Percentiles rank a stretch among this genome's conserved stretches.
Conservation (phyloP, 176 grass and related monocot genomes). For the Hyparrhenia diplandra region DNA sequence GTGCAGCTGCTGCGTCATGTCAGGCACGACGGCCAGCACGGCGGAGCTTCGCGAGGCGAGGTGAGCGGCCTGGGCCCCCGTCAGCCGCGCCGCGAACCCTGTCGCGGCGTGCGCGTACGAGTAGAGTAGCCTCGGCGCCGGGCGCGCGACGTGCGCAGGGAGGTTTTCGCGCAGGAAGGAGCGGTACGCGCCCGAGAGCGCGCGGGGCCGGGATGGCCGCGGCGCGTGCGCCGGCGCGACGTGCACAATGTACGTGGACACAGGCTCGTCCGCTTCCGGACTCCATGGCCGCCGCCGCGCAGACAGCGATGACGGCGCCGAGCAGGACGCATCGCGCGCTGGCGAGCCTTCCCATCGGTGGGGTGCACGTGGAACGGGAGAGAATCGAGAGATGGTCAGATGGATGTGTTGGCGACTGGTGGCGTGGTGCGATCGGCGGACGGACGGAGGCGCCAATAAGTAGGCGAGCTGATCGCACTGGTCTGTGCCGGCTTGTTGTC, state of each 20-base stretch:
- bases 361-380: background rate
- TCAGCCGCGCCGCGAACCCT: conserved; percentile 25
- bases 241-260: conserved; percentile 3
- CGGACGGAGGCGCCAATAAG: background rate
- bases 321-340: background rate
- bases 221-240: background rate
- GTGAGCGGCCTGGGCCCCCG: background rate
- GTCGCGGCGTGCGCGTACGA: conserved; percentile 22
- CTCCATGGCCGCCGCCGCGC: too few species aligned
- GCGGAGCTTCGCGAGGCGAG: background rate
- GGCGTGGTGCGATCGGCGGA: too few species aligned
- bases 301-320: background rate
- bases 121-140: conserved; percentile 6
- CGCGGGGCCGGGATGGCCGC: background rate
- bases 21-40: background rate
- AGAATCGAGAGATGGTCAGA: too few species aligned
- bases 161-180: background rate
- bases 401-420: background rate
- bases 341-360: background rate
- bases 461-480: background rate
- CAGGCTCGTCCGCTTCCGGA: background rate
- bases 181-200: background rate
- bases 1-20: background rate
- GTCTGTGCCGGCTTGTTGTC: background rate
- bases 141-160: background rate